A percentile compares a stretch with the other conserved stretches of the same genome.
phyloP scores from a whole-genome alignment of 2,329 filamentous ascomycete species.

The Penicillium sp. region DNA sequence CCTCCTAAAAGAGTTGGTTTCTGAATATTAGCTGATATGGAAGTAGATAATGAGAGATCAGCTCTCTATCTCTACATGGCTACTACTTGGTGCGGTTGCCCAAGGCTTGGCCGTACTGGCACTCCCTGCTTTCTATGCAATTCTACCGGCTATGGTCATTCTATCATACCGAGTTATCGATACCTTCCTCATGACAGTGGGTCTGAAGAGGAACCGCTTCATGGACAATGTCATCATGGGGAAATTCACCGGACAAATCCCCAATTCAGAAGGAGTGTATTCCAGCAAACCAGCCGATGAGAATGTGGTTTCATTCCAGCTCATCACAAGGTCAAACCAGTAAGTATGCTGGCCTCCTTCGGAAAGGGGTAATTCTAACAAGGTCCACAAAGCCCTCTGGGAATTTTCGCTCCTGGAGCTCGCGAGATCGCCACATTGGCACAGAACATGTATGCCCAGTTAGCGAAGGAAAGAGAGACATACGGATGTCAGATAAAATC shows the following conservation, averaged over 20 bases:
- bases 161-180: constrained; percentile 36
- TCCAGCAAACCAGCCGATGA: constrained; percentile 46
- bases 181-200: constrained; percentile 33
- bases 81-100: neutral
- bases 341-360: neutral
- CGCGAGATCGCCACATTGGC: constrained; percentile 30
- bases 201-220: constrained; percentile 40
- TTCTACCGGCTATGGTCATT: constrained; percentile 35
- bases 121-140: neutral
- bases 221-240: constrained; percentile 35
- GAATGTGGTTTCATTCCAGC: constrained; percentile 45
- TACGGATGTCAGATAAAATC: neutral
- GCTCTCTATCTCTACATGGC: neutral
- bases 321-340: constrained; percentile 33
- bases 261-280: constrained; percentile 34
- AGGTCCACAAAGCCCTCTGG: constrained; percentile 30
- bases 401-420: constrained; percentile 41
- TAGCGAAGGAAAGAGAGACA: neutral
- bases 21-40: neutral
- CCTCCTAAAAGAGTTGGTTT: rapidly evolving
- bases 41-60: neutral
- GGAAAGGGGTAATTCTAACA: neutral
- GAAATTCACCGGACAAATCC: constrained; percentile 42
- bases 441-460: constrained; percentile 8
- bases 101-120: neutral